Evolutionary conservation across 2,329 filamentous ascomycete species (phyloP), one percentile per base, ranked within the genome.

Genomic region (Ophiostoma fasciatum): DNA sequence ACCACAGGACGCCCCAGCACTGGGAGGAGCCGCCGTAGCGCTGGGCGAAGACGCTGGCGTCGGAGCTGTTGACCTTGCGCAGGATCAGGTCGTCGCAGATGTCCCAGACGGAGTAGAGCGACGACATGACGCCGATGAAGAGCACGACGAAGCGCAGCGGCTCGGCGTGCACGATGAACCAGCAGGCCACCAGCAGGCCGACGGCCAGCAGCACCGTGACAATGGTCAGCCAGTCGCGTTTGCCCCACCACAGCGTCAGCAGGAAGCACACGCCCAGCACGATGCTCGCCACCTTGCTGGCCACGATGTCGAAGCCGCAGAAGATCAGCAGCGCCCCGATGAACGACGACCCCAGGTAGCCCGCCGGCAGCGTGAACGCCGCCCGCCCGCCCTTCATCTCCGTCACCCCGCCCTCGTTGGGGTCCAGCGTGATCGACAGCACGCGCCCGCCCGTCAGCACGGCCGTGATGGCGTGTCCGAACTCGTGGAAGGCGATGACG

Each of bases 41-140:
- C 56, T 82, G 66, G 7, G 81, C 80, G 47, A 87, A 87, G 21
- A 84, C 78, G 46, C 76, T 82, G 6, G 81, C 80, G 50, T 88
- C 81, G 5, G 79, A 84, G 17, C 68, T 74, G 54, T 87, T 85
- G 35, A 87, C 78, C 57, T 85, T 87, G 40, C 81, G 69, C 5
- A 85, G 60, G 45, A 88, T 84, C 22, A 87, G 62, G 46, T 88
- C 81, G 50, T 88, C 81, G 55, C 79, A 85, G 46, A 87, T 87
- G 60, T 87, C 81, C 81, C 81, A 87, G 5, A 82, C 79, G 45
- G 76, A 82, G 55, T 87, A 87, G 1, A 87, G 66, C 2, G 74
- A 77, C 7, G 74, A 80, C 81, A 87, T 85, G 47, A 85, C 80
- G 28, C 81, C 81, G 42, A 87, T 83, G 49, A 87, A 87, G 20